These are phyloP conservation scores for Hibiscus mutabilis DNA, from an alignment of 345 rosid genomes.

Conservation along the genomic window DNA sequence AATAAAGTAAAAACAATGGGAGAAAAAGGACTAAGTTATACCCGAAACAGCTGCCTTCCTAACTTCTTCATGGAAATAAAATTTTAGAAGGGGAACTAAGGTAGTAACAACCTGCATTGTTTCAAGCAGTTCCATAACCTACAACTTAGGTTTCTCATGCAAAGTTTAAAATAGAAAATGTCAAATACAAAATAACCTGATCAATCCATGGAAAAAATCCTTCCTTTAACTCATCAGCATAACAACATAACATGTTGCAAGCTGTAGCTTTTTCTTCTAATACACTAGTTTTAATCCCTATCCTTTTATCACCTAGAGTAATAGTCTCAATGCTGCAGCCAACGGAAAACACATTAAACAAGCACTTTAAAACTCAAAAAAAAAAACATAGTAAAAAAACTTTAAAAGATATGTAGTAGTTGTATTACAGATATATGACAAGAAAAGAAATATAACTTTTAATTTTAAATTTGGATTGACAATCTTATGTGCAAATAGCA, in stretches of 20 bases:
- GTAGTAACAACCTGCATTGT: conserved; percentile 53
- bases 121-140: conserved; percentile 2
- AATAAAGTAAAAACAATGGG: background rate
- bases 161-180: conserved; percentile 3
- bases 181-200: conserved; percentile 45
- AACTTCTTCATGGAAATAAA: conserved; percentile 73
- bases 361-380: background rate
- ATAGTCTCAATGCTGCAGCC: conserved; percentile 60
- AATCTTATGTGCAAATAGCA: background rate
- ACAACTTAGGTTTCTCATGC: background rate
- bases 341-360: background rate
- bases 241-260: conserved; percentile 97
- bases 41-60: conserved; percentile 82
- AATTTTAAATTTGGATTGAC: background rate
- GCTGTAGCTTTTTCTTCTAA: conserved; percentile 99
- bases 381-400: background rate
- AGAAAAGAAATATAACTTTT: background rate
- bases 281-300: conserved; percentile 89
- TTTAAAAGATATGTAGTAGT: background rate
- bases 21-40: conserved; percentile 18
- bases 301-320: conserved; percentile 70
- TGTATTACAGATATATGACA: background rate
- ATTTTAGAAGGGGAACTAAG: conserved; percentile 64
- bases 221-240: conserved; percentile 96
- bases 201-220: conserved; percentile 99